Percentiles rank a stretch among this genome's conserved stretches.
phyloP scores from a whole-genome alignment of 1,139 yeast genomes.

The Taphrina communis region DNA sequence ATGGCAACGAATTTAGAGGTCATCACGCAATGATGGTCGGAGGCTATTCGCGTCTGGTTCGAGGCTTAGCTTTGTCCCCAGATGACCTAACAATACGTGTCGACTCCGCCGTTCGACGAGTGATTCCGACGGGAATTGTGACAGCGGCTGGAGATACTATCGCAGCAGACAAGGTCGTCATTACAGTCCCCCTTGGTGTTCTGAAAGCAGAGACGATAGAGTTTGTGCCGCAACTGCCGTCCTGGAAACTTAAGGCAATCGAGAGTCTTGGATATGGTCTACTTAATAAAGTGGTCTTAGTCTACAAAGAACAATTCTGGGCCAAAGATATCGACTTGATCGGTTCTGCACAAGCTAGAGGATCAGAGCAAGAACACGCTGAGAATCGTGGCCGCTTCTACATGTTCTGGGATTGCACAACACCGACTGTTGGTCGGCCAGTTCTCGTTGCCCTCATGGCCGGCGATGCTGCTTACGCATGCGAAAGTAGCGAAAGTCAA shows the following conservation, averaged over 20 bases:
- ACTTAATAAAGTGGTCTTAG: slow-evolving; percentile 54
- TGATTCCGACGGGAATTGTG: slow-evolving; percentile 51
- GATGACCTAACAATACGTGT: slow-evolving; percentile 54
- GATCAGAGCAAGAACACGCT: slow-evolving; percentile 46
- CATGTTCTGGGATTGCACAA: slow-evolving; percentile 54
- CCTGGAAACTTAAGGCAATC: slow-evolving; percentile 55
- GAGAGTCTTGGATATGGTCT: slow-evolving; percentile 55
- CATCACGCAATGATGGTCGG: slow-evolving; percentile 53
- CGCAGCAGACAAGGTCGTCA: slow-evolving; percentile 54
- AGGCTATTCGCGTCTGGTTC: slow-evolving; percentile 53
- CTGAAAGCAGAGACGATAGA: slow-evolving; percentile 54
- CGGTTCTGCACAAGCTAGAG: slow-evolving; percentile 50
- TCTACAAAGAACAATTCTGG: slow-evolving; percentile 55
- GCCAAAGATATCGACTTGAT: slow-evolving; percentile 52
- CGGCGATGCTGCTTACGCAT: slow-evolving; percentile 53
- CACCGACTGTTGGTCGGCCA: slow-evolving; percentile 35
- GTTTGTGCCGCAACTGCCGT: slow-evolving; percentile 56
- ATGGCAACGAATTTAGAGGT: slow-evolving; percentile 55
- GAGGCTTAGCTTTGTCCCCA: slow-evolving; percentile 55
- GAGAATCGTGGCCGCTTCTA: slow-evolving; percentile 53
- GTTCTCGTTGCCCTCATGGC: slow-evolving; percentile 53
- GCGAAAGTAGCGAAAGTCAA: slow-evolving; percentile 52
- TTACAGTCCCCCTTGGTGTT: slow-evolving; percentile 56
- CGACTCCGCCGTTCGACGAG: slow-evolving; percentile 53
- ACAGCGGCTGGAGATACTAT: slow-evolving; percentile 54